Conservation (phyloP, 2,329 filamentous ascomycete genomes). For the Colletotrichum zoysiae region DNA sequence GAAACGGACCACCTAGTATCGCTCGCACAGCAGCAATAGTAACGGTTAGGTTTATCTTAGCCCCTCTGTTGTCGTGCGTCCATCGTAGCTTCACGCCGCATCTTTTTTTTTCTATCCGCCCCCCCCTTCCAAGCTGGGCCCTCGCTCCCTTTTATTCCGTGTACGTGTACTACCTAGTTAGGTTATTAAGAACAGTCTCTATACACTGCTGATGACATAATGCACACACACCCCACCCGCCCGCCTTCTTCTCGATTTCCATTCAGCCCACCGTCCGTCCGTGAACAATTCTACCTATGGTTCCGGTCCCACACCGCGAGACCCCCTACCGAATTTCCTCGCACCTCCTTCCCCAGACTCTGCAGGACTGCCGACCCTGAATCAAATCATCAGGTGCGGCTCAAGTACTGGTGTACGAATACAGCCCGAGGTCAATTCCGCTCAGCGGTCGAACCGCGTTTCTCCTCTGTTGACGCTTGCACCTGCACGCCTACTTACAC, state of each 20-base stretch:
- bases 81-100: neutral
- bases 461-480: constrained; percentile 16
- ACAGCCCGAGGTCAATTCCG: neutral
- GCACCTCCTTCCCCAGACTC: constrained; percentile 35
- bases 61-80: neutral
- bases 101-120: too few species aligned
- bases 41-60: too few species aligned
- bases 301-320: constrained; percentile 16
- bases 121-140: too few species aligned
- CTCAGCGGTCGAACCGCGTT: neutral
- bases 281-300: constrained; percentile 8
- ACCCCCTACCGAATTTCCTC: constrained; percentile 23
- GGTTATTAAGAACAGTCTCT: too few species aligned
- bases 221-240: neutral
- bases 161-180: too few species aligned
- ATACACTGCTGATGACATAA: neutral
- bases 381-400: constrained; percentile 29
- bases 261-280: neutral
- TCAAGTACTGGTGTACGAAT: constrained; percentile 7
- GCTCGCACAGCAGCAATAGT: neutral
- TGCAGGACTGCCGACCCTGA: constrained; percentile 21
- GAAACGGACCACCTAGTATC: constrained; percentile 3
- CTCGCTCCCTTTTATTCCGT: neutral
- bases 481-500: constrained; percentile 10
- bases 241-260: neutral